Evolutionary conservation across 257 asterid species (phyloP).

Genomic region (Plantago elongata): DNA sequence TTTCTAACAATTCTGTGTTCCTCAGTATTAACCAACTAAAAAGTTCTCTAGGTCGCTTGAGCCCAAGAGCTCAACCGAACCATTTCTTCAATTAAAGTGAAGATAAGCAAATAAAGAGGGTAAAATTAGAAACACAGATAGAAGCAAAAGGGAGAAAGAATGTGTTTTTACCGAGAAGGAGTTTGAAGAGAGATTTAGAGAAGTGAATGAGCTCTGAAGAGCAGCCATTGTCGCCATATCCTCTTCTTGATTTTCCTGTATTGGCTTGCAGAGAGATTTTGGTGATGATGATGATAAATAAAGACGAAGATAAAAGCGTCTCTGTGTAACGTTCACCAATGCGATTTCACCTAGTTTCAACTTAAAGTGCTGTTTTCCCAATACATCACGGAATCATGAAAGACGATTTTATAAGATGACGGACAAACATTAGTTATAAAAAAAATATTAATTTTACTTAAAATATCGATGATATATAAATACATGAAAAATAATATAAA

Average conservation of each 20-base stretch:
- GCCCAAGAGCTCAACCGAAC: background rate
- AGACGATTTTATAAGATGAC: no score
- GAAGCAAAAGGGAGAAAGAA: background rate
- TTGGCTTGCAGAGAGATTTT: background rate
- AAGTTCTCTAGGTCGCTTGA: background rate
- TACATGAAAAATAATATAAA: no score
- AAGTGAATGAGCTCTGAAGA: conserved; percentile 63
- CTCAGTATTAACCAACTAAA: background rate
- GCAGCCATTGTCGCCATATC: conserved; percentile 58
- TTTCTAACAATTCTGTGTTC: no score
- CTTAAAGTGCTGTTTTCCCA: background rate
- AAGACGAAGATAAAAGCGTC: conserved; percentile 7
- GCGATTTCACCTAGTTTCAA: background rate
- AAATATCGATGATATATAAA: no score
- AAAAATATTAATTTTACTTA: no score
- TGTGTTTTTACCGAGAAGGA: conserved; percentile 43
- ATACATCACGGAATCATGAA: no score
- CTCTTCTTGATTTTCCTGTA: background rate
- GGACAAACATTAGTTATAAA: no score
- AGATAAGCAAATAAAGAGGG: background rate
- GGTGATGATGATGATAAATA: background rate
- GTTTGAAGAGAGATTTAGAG: conserved; percentile 60
- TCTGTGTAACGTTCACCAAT: background rate
- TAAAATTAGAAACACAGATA: background rate
- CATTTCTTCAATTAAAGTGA: background rate